Conservation (phyloP, 805 yeast species). For the Nakazawaea sp. region DNA sequence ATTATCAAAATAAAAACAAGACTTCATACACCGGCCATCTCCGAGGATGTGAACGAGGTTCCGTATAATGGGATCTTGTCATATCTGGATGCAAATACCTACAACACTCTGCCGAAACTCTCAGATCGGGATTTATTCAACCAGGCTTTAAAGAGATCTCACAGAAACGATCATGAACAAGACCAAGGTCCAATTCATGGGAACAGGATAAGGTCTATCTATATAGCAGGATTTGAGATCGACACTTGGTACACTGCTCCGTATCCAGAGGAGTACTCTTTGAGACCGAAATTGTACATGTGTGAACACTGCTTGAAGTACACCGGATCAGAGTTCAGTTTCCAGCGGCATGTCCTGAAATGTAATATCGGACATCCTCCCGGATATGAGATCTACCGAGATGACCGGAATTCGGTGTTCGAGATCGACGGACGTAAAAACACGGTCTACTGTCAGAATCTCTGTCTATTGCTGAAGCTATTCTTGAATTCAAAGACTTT, state of each 20-base stretch:
- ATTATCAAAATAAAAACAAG: neutral
- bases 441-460: constrained; percentile 77
- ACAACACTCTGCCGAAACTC: constrained; percentile 51
- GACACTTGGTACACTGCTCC: constrained; percentile 93
- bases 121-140: constrained; percentile 46
- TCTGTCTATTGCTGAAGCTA: constrained; percentile 83
- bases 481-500: constrained; percentile 88
- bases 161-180: constrained; percentile 18
- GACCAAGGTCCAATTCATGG: constrained; percentile 17
- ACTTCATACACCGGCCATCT: neutral
- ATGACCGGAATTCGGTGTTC: constrained; percentile 63
- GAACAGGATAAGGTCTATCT: constrained; percentile 53
- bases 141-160: constrained; percentile 26
- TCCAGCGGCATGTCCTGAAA: constrained; percentile 66
- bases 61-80: constrained; percentile 65
- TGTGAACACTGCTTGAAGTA: constrained; percentile 85
- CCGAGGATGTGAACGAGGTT: constrained; percentile 26
- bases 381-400: constrained; percentile 85
- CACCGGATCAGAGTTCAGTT: constrained; percentile 59
- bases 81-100: constrained; percentile 53
- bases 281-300: constrained; percentile 54
- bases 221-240: constrained; percentile 66
- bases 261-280: constrained; percentile 79
- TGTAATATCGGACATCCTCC: constrained; percentile 77
- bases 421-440: constrained; percentile 90